Evolutionary conservation across 345 rosid species (phyloP).

Genomic region (Arabidopsis arenosa): DNA sequence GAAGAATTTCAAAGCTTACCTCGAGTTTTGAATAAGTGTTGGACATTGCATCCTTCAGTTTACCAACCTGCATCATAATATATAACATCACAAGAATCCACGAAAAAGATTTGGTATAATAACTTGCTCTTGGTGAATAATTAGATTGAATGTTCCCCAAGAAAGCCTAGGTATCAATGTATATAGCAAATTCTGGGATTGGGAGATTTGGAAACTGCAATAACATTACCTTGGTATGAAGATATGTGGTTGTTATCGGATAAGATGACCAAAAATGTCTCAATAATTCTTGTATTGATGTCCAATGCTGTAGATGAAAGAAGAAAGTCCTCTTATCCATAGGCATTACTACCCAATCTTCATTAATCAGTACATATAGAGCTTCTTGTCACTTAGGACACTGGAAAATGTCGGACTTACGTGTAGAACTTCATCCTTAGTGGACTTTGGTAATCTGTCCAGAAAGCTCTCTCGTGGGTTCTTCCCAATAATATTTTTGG

Average conservation of each 20-base stretch:
- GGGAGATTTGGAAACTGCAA: background rate
- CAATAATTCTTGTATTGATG: constrained; percentile 77
- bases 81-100: constrained; percentile 5
- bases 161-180: background rate
- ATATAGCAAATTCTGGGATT: constrained; percentile 2
- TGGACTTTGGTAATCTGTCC: constrained; percentile 71
- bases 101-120: background rate
- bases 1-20: constrained; percentile 50
- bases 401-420: constrained; percentile 26
- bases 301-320: constrained; percentile 66
- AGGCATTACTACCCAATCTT: constrained; percentile 9
- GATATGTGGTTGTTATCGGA: constrained; percentile 79
- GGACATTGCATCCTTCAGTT: constrained; percentile 90
- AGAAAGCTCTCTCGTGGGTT: constrained; percentile 79
- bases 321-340: constrained; percentile 14
- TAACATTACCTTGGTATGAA: constrained; percentile 69
- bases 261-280: constrained; percentile 95
- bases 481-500: constrained; percentile 74
- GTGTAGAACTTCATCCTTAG: constrained; percentile 74
- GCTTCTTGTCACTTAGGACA: constrained; percentile 15
- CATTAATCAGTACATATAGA: constrained; percentile 2
- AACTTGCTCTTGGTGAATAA: background rate
- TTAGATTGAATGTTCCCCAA: background rate
- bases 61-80: constrained; percentile 65
- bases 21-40: constrained; percentile 78